These are phyloP conservation scores for Kluyveromyces starmeri DNA, from an alignment of 805 yeast species.

Conservation along the genomic window DNA sequence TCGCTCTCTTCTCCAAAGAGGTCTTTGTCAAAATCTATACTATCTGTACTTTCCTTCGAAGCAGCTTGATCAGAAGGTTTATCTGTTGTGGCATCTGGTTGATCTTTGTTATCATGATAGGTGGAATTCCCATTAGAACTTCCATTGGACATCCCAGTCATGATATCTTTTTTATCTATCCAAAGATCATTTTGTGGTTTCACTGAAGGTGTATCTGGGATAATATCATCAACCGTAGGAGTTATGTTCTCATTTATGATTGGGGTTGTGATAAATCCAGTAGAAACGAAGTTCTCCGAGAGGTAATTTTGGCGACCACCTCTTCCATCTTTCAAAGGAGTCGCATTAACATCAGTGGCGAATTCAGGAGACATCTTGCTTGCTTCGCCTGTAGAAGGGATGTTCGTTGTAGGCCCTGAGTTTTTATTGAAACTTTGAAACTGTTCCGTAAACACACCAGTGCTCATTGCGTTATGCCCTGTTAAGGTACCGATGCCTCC, in stretches of 20 bases:
- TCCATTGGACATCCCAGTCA: background rate
- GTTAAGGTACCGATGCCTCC: constrained; percentile 13
- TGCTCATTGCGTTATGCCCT: constrained; percentile 24
- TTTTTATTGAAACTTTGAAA: constrained; percentile 22
- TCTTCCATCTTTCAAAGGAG: constrained; percentile 5
- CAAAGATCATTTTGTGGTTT: constrained; percentile 6
- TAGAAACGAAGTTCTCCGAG: constrained; percentile 3
- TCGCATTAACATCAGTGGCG: constrained; percentile 1
- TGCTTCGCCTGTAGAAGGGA: constrained; percentile 4
- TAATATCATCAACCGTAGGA: constrained; percentile 6
- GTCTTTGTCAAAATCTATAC: constrained; percentile 21
- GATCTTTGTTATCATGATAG: background rate
- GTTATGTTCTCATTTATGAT: constrained; percentile 9
- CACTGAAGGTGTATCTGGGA: constrained; percentile 6
- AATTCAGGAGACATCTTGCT: constrained; percentile 6
- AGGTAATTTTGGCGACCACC: constrained; percentile 4
- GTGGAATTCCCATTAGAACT: background rate
- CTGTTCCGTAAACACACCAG: constrained; percentile 27
- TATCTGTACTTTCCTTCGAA: constrained; percentile 11
- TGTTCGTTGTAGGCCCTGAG: constrained; percentile 2
- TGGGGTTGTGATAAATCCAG: constrained; percentile 10
- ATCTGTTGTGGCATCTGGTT: constrained; percentile 6
- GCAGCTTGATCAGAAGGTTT: constrained; percentile 9
- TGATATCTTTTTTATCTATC: constrained; percentile 5
- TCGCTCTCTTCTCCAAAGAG: constrained; percentile 30